Conservation (phyloP, 2,329 filamentous ascomycete genomes). For the Cercospora sojina region DNA sequence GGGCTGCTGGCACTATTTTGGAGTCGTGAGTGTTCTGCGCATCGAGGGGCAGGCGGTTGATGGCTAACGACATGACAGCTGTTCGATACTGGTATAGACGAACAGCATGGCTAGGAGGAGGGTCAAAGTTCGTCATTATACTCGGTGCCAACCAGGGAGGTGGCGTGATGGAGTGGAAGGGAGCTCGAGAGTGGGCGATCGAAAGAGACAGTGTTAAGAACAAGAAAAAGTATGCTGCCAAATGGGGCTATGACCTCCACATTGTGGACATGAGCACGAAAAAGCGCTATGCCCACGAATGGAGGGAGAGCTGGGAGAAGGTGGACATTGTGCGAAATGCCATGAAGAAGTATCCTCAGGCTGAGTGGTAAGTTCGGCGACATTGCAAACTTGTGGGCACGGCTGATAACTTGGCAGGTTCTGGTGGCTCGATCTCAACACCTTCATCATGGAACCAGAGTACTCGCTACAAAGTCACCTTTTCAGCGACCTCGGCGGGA, state of each 20-base stretch:
- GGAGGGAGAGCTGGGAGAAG: slow-evolving; percentile 99
- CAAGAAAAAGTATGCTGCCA: slow-evolving; percentile 81
- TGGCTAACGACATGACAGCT: slow-evolving; percentile 45
- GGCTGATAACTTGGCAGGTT: slow-evolving; percentile 61
- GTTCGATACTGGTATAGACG: slow-evolving; percentile 65
- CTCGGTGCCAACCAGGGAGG: slow-evolving; percentile 91
- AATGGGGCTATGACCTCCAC: slow-evolving; percentile 94
- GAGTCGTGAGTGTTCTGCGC: slow-evolving; percentile 26
- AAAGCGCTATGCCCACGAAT: slow-evolving; percentile 97
- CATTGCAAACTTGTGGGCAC: not conserved
- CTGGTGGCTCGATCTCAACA: slow-evolving; percentile 98
- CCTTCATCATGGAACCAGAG: slow-evolving; percentile 93
- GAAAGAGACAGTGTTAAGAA: slow-evolving; percentile 94
- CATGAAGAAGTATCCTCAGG: slow-evolving; percentile 89
- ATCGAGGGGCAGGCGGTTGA: not conserved
- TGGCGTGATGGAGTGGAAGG: slow-evolving; percentile 99
- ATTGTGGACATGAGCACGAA: slow-evolving; percentile 98
- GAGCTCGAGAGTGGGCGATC: slow-evolving; percentile 94
- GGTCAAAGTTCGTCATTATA: slow-evolving; percentile 89
- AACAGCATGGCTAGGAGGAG: slow-evolving; percentile 72
- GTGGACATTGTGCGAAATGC: slow-evolving; percentile 87
- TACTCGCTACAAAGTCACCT: slow-evolving; percentile 88
- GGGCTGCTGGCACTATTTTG: slow-evolving; percentile 30
- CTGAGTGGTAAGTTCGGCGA: slow-evolving; percentile 75
- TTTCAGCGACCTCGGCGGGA: slow-evolving; percentile 72